A percentile compares a stretch with the other conserved stretches of the same genome.
phyloP scores from a whole-genome alignment of 306 rosid species.

The Adenanthera pavonina region DNA sequence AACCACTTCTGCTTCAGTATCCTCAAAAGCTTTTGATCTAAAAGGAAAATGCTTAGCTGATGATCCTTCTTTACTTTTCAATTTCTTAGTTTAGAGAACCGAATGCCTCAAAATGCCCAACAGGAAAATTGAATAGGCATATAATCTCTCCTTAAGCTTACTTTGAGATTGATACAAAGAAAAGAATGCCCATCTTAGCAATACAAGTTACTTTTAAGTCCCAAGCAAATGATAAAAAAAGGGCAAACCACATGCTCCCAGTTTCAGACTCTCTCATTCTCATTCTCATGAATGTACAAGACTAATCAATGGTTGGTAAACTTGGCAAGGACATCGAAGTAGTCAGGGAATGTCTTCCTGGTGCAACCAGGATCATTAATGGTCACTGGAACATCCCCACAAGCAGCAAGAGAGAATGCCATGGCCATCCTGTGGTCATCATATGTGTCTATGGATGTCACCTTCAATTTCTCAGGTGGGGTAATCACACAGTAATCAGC shows the following conservation, averaged over 20 bases:
- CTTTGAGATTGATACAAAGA: slow-evolving; percentile 31
- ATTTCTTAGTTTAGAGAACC: not conserved
- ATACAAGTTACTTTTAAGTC: slow-evolving; percentile 25
- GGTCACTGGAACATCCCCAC: slow-evolving; percentile 91
- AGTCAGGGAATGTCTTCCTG: slow-evolving; percentile 93
- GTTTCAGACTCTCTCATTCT: slow-evolving; percentile 32
- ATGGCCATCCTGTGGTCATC: slow-evolving; percentile 99
- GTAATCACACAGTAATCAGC: slow-evolving; percentile 94
- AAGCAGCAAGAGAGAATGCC: slow-evolving; percentile 99
- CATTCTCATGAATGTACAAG: slow-evolving; percentile 29
- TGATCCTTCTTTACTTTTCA: too few species aligned
- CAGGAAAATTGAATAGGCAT: not conserved
- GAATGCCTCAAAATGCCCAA: not conserved
- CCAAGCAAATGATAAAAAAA: slow-evolving; percentile 29
- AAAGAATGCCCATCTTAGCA: slow-evolving; percentile 35
- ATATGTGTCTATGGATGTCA: slow-evolving; percentile 87
- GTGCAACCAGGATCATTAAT: slow-evolving; percentile 99
- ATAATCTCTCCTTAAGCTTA: not conserved
- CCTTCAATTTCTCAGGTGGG: slow-evolving; percentile 84
- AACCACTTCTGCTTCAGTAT: too few species aligned
- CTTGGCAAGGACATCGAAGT: slow-evolving; percentile 85
- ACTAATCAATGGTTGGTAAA: slow-evolving; percentile 70
- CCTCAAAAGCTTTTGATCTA: too few species aligned
- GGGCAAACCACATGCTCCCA: slow-evolving; percentile 45
- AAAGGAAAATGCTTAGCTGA: too few species aligned